phyloP scores from a whole-genome alignment of 192 early-diverging fungal genomes.

The Mortierella claussenii region DNA sequence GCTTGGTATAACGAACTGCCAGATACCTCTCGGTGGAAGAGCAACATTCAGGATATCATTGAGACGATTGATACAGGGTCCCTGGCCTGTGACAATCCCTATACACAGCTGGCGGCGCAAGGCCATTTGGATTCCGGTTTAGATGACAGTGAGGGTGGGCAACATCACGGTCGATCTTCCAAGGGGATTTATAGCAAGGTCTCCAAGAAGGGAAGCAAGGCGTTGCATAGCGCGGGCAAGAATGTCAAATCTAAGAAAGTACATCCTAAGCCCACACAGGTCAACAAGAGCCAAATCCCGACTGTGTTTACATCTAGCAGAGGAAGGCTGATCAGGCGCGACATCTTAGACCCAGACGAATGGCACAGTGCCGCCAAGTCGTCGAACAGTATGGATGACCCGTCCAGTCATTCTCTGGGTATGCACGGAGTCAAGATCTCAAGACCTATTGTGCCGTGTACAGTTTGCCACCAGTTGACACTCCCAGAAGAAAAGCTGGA shows the following conservation, averaged over 20 bases:
- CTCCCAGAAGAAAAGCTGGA: conserved; percentile 44
- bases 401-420: not conserved
- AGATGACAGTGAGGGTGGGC: conserved; percentile 46
- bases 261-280: conserved; percentile 31
- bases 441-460: conserved; percentile 30
- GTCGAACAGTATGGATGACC: not conserved
- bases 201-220: conserved; percentile 25
- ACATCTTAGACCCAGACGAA: conserved; percentile 27
- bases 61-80: conserved; percentile 44
- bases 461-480: conserved; percentile 46
- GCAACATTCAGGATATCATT: conserved; percentile 47
- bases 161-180: conserved; percentile 37
- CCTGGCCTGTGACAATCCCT: conserved; percentile 35
- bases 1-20: conserved; percentile 47
- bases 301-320: conserved; percentile 47
- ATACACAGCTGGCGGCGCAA: conserved; percentile 18
- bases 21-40: conserved; percentile 48
- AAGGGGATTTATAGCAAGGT: conserved; percentile 38
- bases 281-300: conserved; percentile 22
- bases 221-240: conserved; percentile 7
- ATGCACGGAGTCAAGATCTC: conserved; percentile 13
- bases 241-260: conserved; percentile 52
- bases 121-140: conserved; percentile 29
- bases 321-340: conserved; percentile 42
- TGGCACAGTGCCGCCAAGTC: not conserved